phyloP scores from a whole-genome alignment of 495 filamentous ascomycete genomes.

The Lichina pygmaea region DNA sequence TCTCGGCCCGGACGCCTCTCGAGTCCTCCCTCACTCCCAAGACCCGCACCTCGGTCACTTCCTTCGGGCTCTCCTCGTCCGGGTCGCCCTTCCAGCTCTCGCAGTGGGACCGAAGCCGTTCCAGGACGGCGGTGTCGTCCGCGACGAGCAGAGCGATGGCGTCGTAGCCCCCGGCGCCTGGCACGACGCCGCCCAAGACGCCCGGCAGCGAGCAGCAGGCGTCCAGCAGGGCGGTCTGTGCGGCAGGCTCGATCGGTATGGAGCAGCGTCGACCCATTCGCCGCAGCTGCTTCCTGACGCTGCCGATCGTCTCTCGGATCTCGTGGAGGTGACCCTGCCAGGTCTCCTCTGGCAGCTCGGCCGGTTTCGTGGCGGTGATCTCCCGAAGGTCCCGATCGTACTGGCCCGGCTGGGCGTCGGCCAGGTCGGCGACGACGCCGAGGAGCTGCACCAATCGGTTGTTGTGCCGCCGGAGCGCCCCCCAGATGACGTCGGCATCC shows the following conservation, averaged over 20 bases:
- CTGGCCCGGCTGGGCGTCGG: slow-evolving; percentile 12
- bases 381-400: slow-evolving; percentile 7
- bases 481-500: slow-evolving; percentile 46
- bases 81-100: slow-evolving; percentile 27
- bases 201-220: slow-evolving; percentile 42
- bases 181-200: slow-evolving; percentile 75
- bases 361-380: slow-evolving; percentile 3
- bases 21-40: slow-evolving; percentile 68
- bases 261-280: slow-evolving; percentile 51
- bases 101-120: slow-evolving; percentile 33
- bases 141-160: slow-evolving; percentile 57
- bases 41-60: slow-evolving; percentile 46
- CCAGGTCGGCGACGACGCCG: slow-evolving; percentile 10
- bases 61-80: slow-evolving; percentile 24
- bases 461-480: slow-evolving; percentile 43
- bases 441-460: slow-evolving; percentile 40
- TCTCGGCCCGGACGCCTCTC: slow-evolving; percentile 52
- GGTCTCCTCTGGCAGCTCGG: neutral
- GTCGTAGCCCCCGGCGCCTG: slow-evolving; percentile 86
- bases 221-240: slow-evolving; percentile 66
- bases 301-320: slow-evolving; percentile 12
- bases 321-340: slow-evolving; percentile 6
- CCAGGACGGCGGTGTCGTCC: slow-evolving; percentile 41
- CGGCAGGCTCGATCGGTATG: slow-evolving; percentile 76
- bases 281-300: slow-evolving; percentile 15